These are phyloP conservation scores for Phylloboletellus chloephorus DNA, from an alignment of 1,284 basidiomycete species.

Conservation along the genomic window DNA sequence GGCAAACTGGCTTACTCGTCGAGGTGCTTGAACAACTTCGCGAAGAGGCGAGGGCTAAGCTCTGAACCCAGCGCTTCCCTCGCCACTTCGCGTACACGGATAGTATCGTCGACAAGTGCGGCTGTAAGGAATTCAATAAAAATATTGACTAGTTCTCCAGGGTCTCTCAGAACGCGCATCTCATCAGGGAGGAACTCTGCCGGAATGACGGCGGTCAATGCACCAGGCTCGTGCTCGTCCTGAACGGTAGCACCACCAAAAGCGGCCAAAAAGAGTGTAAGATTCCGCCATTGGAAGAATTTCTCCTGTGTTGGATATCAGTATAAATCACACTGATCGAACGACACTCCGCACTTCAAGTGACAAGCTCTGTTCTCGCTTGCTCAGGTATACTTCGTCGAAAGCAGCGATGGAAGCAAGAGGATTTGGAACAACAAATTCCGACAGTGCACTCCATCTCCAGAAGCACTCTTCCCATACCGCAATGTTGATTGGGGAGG, in stretches of 20 bases:
- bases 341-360: constrained; percentile 34
- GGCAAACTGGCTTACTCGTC: constrained; percentile 52
- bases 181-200: constrained; percentile 61
- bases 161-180: constrained; percentile 59
- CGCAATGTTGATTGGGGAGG: constrained; percentile 61
- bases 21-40: constrained; percentile 63
- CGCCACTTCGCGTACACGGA: constrained; percentile 68
- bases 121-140: constrained; percentile 73
- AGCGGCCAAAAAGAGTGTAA: constrained; percentile 75
- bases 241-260: constrained; percentile 65
- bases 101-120: constrained; percentile 56
- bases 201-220: constrained; percentile 55
- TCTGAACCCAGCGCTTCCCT: constrained; percentile 79
- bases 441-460: constrained; percentile 55
- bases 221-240: constrained; percentile 44
- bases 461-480: constrained; percentile 81
- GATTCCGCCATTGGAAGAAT: constrained; percentile 82
- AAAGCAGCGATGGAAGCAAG: constrained; percentile 32
- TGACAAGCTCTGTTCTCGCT: constrained; percentile 35
- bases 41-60: constrained; percentile 64
- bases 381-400: constrained; percentile 33
- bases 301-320: constrained; percentile 50
- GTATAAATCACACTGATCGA: constrained; percentile 2
- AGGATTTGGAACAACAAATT: constrained; percentile 39
- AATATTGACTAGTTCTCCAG: constrained; percentile 48